These are phyloP conservation scores for Coffea canephora DNA, from an alignment of 257 asterid species.

Conservation along the genomic window DNA sequence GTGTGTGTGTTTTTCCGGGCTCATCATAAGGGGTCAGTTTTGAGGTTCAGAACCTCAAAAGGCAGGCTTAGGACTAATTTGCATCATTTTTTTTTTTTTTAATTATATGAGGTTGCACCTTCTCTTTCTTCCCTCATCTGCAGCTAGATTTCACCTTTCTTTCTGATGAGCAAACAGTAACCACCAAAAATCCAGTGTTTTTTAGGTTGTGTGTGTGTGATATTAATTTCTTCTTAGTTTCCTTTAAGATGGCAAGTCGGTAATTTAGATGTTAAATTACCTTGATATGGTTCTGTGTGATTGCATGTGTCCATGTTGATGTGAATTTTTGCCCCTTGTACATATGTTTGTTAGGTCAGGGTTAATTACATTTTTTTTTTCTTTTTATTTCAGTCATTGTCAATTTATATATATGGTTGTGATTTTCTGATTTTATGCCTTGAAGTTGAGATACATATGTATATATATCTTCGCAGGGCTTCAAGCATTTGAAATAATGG, in stretches of 20 bases:
- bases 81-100: not conserved
- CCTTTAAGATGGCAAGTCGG: not conserved
- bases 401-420: not conserved
- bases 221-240: not conserved
- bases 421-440: not conserved
- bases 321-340: not conserved
- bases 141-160: not conserved
- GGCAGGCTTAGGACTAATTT: not conserved
- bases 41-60: not conserved
- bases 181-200: not conserved
- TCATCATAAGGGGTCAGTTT: not conserved
- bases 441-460: not conserved
- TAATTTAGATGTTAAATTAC: not conserved
- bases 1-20: not conserved
- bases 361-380: not conserved
- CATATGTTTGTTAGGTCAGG: not conserved
- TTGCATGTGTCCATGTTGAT: not conserved
- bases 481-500: slow-evolving; percentile 97
- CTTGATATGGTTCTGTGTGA: not conserved
- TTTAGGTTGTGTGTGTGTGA: not conserved
- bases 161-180: not conserved
- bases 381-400: not conserved
- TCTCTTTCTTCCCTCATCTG: not conserved
- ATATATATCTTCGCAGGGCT: slow-evolving; percentile 43
- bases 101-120: not conserved